Base-by-base conservation (phyloP, 352 stramenopile species). In the Globisporangium camurandrum region DNA sequence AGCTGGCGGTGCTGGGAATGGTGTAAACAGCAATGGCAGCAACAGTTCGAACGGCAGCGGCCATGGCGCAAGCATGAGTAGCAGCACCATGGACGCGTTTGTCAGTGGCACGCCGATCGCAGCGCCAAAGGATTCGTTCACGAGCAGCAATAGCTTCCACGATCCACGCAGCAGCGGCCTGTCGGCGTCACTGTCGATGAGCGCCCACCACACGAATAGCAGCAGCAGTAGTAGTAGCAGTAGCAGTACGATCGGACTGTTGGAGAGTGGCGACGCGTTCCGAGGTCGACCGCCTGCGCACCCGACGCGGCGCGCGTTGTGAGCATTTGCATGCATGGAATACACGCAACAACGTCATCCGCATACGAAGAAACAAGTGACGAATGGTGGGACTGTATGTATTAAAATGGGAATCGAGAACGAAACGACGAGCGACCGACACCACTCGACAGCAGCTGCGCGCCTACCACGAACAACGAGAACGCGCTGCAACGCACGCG, bases 71-170 rank as follows among this genome's bases (percentile, higher is more conserved):
- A 57, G 50, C 52, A 62, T 46, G 61, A 74, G 43, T 50, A 55
- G 44, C 59, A 62, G 66, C 48, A 71, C 72, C 43, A 63, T 43
- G 9, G 48, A 54, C 4, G 57, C 46, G 42, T 39, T 52, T 11
- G 51, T 56, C 4, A 52, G 45, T 3, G 38, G 53, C n/a, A n/a
- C n/a, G n/a, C n/a, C n/a, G n/a, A n/a, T n/a, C 10, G n/a, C 40
- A 24, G 23, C 76, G 14, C 47, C 67, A 17, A 68, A 62, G 44
- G 69, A 70, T 46, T 86, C 72, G 9, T 89, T 86, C 62, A 84
- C 72, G n/a, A 84, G 68, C 62, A 75, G 66, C 59, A 79, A 67
- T 57, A 84, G 67, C 37, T 78, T 87, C 45, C 75, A 84, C 40
- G n/a, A n/a, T n/a, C n/a, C n/a, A n/a, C n/a, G n/a, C n/a, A n/a